A percentile compares a stretch with the other conserved stretches of the same genome.
phyloP scores from a whole-genome alignment of 164 flowering plant species.

The Aristolochia californica region DNA sequence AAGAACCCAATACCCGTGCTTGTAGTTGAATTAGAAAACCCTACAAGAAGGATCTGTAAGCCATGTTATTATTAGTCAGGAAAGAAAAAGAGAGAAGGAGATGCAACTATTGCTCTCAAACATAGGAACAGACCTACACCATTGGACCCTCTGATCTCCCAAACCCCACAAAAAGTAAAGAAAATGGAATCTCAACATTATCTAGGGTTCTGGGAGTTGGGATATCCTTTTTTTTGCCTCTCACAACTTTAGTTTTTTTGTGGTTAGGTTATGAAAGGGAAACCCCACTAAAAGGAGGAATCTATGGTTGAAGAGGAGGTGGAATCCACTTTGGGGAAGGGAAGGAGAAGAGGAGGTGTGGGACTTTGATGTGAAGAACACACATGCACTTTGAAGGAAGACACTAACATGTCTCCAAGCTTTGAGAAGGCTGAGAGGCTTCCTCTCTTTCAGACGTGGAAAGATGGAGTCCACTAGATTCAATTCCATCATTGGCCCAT shows the following conservation, averaged over 20 bases:
- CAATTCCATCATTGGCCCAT: constrained; percentile 40
- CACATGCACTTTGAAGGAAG: constrained; percentile 34
- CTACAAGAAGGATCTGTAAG: not conserved
- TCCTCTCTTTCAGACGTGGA: constrained; percentile 38
- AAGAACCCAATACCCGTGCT: not conserved
- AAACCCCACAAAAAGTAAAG: not conserved
- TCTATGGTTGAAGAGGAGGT: constrained; percentile 63
- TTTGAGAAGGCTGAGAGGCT: constrained; percentile 22
- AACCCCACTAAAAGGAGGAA: constrained; percentile 10
- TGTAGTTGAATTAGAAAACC: not conserved
- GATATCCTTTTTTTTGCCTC: not conserved
- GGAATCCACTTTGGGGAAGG: constrained; percentile 73
- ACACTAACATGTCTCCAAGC: constrained; percentile 43
- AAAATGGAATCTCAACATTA: constrained; percentile 1
- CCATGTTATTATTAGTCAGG: not conserved
- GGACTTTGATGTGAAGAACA: constrained; percentile 36
- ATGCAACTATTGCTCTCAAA: not conserved
- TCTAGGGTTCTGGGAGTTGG: constrained; percentile 2
- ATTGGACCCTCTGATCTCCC: constrained; percentile 4
- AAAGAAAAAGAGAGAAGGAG: not conserved
- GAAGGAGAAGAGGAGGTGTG: not conserved
- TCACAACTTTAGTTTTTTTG: not conserved
- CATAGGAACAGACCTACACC: not conserved
- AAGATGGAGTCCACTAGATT: constrained; percentile 48
- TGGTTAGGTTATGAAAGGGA: constrained; percentile 9